Evolutionary conservation across 768 basidiomycete genomes (phyloP), one percentile per base, ranked within the genome.

Genomic region (Thelephora ganbajun): DNA sequence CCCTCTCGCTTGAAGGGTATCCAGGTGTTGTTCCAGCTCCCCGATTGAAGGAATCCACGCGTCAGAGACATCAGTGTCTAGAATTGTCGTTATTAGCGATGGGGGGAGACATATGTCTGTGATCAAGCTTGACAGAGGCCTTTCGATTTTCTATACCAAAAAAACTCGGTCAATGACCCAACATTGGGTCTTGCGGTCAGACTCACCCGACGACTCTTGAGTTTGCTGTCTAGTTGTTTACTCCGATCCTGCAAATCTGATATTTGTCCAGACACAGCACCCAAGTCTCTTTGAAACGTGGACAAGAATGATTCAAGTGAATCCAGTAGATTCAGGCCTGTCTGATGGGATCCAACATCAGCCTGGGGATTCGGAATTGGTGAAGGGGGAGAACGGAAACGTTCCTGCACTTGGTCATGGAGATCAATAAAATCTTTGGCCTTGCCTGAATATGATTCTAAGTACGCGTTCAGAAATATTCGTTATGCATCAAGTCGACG

Each of bases 211-310:
- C 96, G 74, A 49, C 82, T 86, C 60, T 81, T 84, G 49, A 98
- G 71, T 49, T 83, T 76, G 50, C 75, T 77, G 53, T 98, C 96
- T 14, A 98, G 96, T 36, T 85, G 85, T 54, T 86, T 84, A 60
- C 90, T 93, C 33, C 89, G 74, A 53, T 79, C 76, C 58, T 98
- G 96, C 19, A 99, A 71, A 52, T 97, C 90, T 1, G 89, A 85
- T 61, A 99, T 94, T 61, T 99, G 93, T 2, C 91, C 88, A 2
- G 96, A 97, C 9, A 98, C 96, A 1, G 83, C 82, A 5, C 90
- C 86, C 18, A 99, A 71, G 62, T 99, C 94, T 55, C 73, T 83
- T 63, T 97, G 94, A 58, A 99, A 99, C 0, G 88, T 96, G 2
- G 90, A 91, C 11, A 99, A 73, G 63, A 98, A 98, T 1, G 79